Evolutionary conservation across 2,329 filamentous ascomycete species (phyloP).

Genomic region (Amauroascus verrucosus): DNA sequence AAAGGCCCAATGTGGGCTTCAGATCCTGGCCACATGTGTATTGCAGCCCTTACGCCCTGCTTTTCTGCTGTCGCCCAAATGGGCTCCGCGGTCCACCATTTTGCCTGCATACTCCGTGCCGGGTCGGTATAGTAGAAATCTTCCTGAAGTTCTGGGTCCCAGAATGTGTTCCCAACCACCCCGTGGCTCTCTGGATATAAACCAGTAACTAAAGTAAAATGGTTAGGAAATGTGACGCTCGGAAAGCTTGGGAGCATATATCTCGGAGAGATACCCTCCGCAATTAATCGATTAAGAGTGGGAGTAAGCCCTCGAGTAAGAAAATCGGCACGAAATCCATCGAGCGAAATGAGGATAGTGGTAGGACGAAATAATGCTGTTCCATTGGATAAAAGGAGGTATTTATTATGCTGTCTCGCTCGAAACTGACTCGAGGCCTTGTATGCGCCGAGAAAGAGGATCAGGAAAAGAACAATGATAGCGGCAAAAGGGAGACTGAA

Average conservation of each 20-base stretch:
- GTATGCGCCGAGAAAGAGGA: conserved; percentile 48
- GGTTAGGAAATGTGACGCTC: conserved; percentile 92
- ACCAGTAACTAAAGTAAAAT: conserved; percentile 87
- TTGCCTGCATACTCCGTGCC: conserved; percentile 61
- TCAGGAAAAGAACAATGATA: conserved; percentile 45
- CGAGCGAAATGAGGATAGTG: conserved; percentile 84
- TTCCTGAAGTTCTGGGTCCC: conserved; percentile 64
- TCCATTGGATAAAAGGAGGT: conserved; percentile 55
- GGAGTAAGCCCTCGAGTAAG: conserved; percentile 75
- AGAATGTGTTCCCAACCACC: conserved; percentile 88
- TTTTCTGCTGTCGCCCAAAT: conserved; percentile 88
- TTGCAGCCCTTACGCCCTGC: conserved; percentile 64
- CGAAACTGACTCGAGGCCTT: conserved; percentile 40
- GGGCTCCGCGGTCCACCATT: conserved; percentile 94
- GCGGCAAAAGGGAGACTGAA: conserved; percentile 35
- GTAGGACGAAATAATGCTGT: conserved; percentile 83
- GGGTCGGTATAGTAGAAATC: conserved; percentile 86
- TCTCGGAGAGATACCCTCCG: conserved; percentile 73
- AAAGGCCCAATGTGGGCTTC: conserved; percentile 72
- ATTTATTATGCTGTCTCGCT: conserved; percentile 19
- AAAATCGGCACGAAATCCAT: conserved; percentile 94
- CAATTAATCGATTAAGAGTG: conserved; percentile 64
- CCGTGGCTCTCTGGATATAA: conserved; percentile 89
- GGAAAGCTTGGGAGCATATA: conserved; percentile 95
- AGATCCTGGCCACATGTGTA: conserved; percentile 98